phyloP scores from a whole-genome alignment of 1,284 basidiomycete genomes.

The Entoloma clypeatum region DNA sequence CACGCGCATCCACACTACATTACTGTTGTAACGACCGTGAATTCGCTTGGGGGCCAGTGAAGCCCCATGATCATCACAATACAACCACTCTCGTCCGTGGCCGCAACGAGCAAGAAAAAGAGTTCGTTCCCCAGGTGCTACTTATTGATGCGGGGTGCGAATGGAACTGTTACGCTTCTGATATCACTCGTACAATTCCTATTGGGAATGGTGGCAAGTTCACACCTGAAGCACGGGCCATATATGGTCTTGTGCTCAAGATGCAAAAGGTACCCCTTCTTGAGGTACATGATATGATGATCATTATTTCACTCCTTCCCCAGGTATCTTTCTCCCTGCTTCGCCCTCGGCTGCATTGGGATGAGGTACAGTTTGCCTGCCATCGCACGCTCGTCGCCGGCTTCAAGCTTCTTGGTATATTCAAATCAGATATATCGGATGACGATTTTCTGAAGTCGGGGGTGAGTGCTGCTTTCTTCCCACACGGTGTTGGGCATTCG shows the following conservation, averaged over 20 bases:
- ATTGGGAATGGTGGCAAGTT: conserved; percentile 89
- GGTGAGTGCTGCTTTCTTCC: conserved; percentile 82
- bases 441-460: conserved; percentile 74
- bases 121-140: conserved; percentile 71
- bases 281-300: not conserved
- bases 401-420: conserved; percentile 83
- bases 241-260: conserved; percentile 81
- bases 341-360: conserved; percentile 80
- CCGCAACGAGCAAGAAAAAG: conserved; percentile 27
- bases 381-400: conserved; percentile 76
- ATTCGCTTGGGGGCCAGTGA: conserved; percentile 74
- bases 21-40: conserved; percentile 85
- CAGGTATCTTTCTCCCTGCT: conserved; percentile 68
- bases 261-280: conserved; percentile 74
- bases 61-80: conserved; percentile 53
- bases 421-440: conserved; percentile 55
- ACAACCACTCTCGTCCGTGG: conserved; percentile 41
- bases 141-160: conserved; percentile 93
- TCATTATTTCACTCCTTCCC: conserved; percentile 1
- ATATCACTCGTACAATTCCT: conserved; percentile 83
- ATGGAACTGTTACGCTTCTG: conserved; percentile 78
- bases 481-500: conserved; percentile 87
- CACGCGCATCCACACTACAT: conserved; percentile 82
- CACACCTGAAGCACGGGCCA: conserved; percentile 69
- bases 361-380: conserved; percentile 75